Conservation (phyloP, 2,329 filamentous ascomycete species). For the Mollisiaceae sp. region DNA sequence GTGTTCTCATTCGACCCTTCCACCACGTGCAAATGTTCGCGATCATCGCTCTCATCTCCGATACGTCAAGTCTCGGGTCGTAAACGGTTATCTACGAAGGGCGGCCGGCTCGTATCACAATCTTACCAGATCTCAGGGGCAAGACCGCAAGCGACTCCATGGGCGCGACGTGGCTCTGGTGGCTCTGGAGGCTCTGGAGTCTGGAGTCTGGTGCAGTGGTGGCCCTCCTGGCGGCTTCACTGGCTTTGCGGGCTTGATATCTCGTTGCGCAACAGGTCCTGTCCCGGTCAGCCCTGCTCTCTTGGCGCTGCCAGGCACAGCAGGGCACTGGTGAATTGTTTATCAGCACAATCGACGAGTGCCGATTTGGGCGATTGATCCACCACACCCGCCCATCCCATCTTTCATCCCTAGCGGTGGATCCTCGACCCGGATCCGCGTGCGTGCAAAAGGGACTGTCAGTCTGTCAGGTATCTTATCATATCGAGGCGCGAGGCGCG, state of each 20-base stretch:
- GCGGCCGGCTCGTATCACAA: slow-evolving; percentile 25
- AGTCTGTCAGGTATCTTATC: too few species aligned
- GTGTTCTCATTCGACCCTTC: neutral
- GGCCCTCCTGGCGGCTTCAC: too few species aligned
- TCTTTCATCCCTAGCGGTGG: slow-evolving; percentile 23
- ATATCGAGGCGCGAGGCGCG: slow-evolving; percentile 8
- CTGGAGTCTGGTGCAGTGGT: neutral
- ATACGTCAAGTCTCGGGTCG: slow-evolving; percentile 1
- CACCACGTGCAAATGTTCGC: neutral
- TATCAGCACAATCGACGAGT: slow-evolving; percentile 26
- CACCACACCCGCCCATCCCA: slow-evolving; percentile 21
- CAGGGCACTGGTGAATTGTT: too few species aligned
- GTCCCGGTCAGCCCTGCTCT: slow-evolving; percentile 13
- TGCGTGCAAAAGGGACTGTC: too few species aligned
- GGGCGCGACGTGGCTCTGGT: slow-evolving; percentile 27
- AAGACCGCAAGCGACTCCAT: slow-evolving; percentile 24
- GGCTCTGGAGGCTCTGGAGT: neutral
- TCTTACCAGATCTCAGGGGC: slow-evolving; percentile 28
- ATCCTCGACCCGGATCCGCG: slow-evolving; percentile 25
- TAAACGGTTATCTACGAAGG: neutral
- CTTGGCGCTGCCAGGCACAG: neutral
- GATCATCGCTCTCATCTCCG: neutral
- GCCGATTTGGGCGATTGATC: slow-evolving; percentile 26
- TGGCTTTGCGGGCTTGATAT: neutral
- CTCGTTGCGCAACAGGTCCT: slow-evolving; percentile 26